Evolutionary conservation across 306 rosid genomes (phyloP), one percentile per base, ranked within the genome.

Genomic region (Purshia tridentata): DNA sequence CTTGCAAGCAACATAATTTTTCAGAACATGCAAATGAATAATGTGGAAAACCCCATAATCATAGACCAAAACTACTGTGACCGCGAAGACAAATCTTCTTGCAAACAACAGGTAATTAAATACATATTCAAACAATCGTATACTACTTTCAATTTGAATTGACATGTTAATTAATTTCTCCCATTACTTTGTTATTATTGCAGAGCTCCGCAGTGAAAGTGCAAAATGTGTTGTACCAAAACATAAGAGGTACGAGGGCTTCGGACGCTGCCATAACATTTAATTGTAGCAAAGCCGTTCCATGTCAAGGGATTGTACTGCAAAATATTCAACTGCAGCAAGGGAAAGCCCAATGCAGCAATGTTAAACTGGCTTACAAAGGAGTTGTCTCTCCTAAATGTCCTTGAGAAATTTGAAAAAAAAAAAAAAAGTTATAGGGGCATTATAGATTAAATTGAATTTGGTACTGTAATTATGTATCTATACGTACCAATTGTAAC

Each of bases 61-160:
- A 85, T 91, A 22, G 81, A 89, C 78, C 97, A 91, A 59, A 81
- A 82, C 77, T 91, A 91, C 67, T 85, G 94, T 67, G 94, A 81
- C 85, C 81, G 11, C 18, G 45, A 68, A 35, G 80, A 78, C 65
- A 72, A 37, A 39, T 65, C 82, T 61, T 91, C 82, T 61, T 91
- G 95, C 87, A 59, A 76, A 47, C 62, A 78, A 58, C 68, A 73
- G 93, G 93, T 85, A 63, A 16, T 6, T 65, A 52, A 29, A 44
- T 6, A n/a, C n/a, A n/a, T n/a, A n/a, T n/a, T n/a, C 65, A 44
- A 9, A 44, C 50, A 9, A 9, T 4, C 68, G 5, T 8, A 9
- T 41, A 41, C 67, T 61, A n/a, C 2, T 61, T 4, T 40, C 18
- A 15, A 37, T 14, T 39, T n/a, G 0, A 40, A 6, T 4, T 3